Evolutionary conservation across 2,329 filamentous ascomycete genomes (phyloP), one percentile per base, ranked within the genome.

Genomic region (Diplodia corticola): DNA sequence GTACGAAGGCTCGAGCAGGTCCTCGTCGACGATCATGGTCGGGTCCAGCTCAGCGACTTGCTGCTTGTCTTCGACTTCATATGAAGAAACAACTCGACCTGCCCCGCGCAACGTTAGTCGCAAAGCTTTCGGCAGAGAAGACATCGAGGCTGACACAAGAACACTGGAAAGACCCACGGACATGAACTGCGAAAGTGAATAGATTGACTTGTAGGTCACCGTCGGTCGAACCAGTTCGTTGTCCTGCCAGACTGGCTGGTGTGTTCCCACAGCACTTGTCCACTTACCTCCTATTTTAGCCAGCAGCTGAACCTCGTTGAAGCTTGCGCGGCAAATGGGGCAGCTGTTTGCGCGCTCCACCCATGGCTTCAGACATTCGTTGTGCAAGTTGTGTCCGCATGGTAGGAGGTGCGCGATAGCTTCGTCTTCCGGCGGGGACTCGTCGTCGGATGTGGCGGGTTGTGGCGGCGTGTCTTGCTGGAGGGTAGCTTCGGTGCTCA

Each of bases 281-380:
- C 24, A 83, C 87, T 80, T 86, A 95, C 92, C 92, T 83, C 92
- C 91, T 73, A 93, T 81, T 71, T 85, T 87, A 74, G 91, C 88
- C 78, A 90, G 90, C 68, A 99, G 88, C 76, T 95, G 88, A 70
- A 99, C 93, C 72, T 90, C 82, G 79, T 98, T 94, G 82, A 99
- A 98, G 69, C 86, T 88, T 73, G 92, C 91, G 71, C 95, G 91
- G 80, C 95, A 99, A 78, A 99, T 97, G 53, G 95, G 95, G 79
- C 95, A 99, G 76, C 93, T 97, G 80, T 98, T 99, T 69, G 95
- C 94, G 78, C 96, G 91, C 80, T 96, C 92, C 53, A 94, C 92
- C 95, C 95, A 99, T 71, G 93, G 92, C 72, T 91, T 90, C 71
- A 99, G 85, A 79, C 95, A 99, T 63, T 90, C 88, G 81, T 99